Evolutionary conservation across 352 stramenopile species (phyloP).

Genomic region (Phytophthora ohioensis): DNA sequence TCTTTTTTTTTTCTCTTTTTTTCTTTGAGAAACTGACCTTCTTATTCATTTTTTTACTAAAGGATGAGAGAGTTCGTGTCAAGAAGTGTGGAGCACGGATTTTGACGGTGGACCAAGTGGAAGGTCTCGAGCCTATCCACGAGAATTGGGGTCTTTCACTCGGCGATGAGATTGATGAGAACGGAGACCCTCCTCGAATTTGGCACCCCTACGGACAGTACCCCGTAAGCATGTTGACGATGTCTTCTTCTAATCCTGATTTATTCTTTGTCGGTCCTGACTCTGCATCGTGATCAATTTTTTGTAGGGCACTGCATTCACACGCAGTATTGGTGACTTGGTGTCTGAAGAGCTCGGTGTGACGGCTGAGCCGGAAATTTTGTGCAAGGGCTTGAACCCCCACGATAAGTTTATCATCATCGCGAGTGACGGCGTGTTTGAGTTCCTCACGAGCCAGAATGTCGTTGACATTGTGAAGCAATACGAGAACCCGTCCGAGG

Average conservation of each 20-base stretch:
- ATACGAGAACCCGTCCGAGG: slow-evolving; percentile 88
- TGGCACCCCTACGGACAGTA: slow-evolving; percentile 92
- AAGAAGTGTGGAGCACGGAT: slow-evolving; percentile 95
- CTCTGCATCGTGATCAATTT: slow-evolving; percentile 17
- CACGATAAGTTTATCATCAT: slow-evolving; percentile 95
- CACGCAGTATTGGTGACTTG: slow-evolving; percentile 96
- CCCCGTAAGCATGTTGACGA: slow-evolving; percentile 49
- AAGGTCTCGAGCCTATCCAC: slow-evolving; percentile 92
- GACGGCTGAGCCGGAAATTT: slow-evolving; percentile 92
- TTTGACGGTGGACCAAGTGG: slow-evolving; percentile 96
- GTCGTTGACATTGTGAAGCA: slow-evolving; percentile 93
- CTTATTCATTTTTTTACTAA: neutral
- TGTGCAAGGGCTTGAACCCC: slow-evolving; percentile 88
- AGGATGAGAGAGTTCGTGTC: slow-evolving; percentile 94
- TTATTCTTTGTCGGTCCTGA: slow-evolving; percentile 23
- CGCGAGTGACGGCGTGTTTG: slow-evolving; percentile 95
- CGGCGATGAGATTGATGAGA: slow-evolving; percentile 93
- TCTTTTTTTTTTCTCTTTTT: slow-evolving; percentile 7
- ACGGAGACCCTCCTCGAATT: slow-evolving; percentile 92
- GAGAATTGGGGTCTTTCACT: slow-evolving; percentile 92
- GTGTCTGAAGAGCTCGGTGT: slow-evolving; percentile 93
- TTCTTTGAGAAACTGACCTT: slow-evolving; percentile 5
- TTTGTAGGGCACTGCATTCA: slow-evolving; percentile 96
- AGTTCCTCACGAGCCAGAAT: slow-evolving; percentile 95
- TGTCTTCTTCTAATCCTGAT: slow-evolving; percentile 16